Base-by-base conservation (phyloP, 2,329 filamentous ascomycete species). In the Fusarium papillatum region DNA sequence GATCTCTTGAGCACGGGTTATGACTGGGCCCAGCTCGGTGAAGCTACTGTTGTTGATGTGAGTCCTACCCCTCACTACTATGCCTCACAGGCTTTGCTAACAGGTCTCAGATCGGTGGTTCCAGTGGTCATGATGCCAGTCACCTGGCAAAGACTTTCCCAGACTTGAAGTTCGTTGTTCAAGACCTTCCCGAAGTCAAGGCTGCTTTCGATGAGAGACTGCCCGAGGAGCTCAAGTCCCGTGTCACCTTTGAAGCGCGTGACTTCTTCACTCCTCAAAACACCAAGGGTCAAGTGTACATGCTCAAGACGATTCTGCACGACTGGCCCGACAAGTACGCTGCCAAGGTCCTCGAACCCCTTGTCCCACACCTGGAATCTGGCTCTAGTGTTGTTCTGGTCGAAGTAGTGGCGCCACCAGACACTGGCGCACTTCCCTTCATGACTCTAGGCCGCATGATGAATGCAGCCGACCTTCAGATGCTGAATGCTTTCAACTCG, bases 251-350 rank as follows among this genome's bases (percentile, higher is more conserved):
- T 68, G 70, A 81, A 59, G 71, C 79, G 7, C 83, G 85, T 69
- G 80, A 84, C 70, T 83, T 86, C 72, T 83, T 86, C 76, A 63
- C 80, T 34, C 81, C 83, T 2, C 84, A 86, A 66, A 68, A 79
- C 10, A 77, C 81, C 7, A 68, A 80, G 22, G 88, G 84, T 4
- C 87, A 88, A 6, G 81, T 89, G 48, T 90, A 89, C 80, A 81
- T 90, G 63, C 80, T 91, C 66, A 88, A 89, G 71, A 81, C 85
- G 72, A 89, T 90, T 61, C 81, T 91, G 11, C 88, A 91, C 78
- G 88, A 90, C 82, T 90, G 88, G 88, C 84, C 88, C 0, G 87
- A 90, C 53, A 80, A 83, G 36, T 82, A 87, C 61, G 81, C 82
- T 2, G 71, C 81, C 31, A 78, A 81, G 53, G 86, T 88, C 41